Percentiles rank a stretch among this genome's conserved stretches.
phyloP scores from a whole-genome alignment of 2,329 filamentous ascomycete species.

The Colletotrichum zoysiae region DNA sequence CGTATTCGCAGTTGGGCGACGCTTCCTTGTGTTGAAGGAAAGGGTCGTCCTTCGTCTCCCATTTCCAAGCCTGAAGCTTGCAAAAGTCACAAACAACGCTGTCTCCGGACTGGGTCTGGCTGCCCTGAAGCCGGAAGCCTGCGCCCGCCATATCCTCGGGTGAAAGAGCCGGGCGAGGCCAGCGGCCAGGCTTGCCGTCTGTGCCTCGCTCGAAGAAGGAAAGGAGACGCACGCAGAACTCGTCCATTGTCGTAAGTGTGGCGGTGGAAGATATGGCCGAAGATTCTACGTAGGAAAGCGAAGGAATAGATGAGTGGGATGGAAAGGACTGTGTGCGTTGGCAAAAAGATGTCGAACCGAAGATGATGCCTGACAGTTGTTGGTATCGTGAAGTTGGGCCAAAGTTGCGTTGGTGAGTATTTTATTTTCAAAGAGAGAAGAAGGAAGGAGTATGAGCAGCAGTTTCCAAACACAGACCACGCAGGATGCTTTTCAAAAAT shows the following conservation, averaged over 20 bases:
- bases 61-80: slow-evolving; percentile 18
- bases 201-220: slow-evolving; percentile 17
- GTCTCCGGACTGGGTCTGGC: neutral
- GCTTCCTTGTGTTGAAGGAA: slow-evolving; percentile 7
- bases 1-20: neutral
- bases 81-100: slow-evolving; percentile 18
- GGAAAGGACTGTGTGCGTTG: neutral
- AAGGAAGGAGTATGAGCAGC: neutral
- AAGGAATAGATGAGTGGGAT: too few relatives aligned
- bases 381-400: too few relatives aligned
- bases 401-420: neutral
- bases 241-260: slow-evolving; percentile 6
- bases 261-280: neutral
- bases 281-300: too few relatives aligned
- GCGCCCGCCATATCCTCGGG: slow-evolving; percentile 33
- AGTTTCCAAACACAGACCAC: too few relatives aligned
- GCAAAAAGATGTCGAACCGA: neutral
- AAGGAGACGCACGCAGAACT: slow-evolving; percentile 17
- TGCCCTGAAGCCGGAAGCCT: neutral
- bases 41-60: slow-evolving; percentile 31
- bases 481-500: too few relatives aligned
- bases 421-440: neutral
- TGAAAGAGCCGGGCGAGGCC: neutral
- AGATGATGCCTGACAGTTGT: too few relatives aligned
- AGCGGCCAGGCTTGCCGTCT: slow-evolving; percentile 6